phyloP scores from a whole-genome alignment of 2,329 filamentous ascomycete genomes.

The Phialophora tarda region DNA sequence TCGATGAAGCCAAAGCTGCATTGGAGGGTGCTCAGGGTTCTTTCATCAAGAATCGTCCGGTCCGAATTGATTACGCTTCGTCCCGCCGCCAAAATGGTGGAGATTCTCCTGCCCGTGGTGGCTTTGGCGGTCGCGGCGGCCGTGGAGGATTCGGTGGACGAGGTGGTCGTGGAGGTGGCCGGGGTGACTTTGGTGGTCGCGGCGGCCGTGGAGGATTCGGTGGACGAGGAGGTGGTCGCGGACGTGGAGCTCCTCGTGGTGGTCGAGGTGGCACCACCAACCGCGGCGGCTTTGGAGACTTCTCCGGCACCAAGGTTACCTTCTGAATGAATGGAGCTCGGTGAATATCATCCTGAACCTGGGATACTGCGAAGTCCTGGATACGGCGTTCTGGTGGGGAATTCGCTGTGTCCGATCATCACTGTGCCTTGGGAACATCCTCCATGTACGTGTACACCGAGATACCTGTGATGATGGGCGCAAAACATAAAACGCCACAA shows the following conservation, averaged over 20 bases:
- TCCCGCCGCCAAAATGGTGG: constrained; percentile 65
- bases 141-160: constrained; percentile 59
- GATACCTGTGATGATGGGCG: not conserved
- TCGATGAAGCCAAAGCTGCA: constrained; percentile 81
- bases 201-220: constrained; percentile 60
- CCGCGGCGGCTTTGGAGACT: constrained; percentile 66
- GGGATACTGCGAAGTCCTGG: constrained; percentile 1
- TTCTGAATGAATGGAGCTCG: constrained; percentile 53
- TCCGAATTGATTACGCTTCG: constrained; percentile 82
- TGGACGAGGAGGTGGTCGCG: constrained; percentile 50
- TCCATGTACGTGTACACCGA: not conserved
- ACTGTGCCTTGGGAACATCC: not conserved
- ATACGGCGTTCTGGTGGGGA: constrained; percentile 11
- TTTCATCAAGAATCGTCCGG: constrained; percentile 72
- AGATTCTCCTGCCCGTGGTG: constrained; percentile 46
- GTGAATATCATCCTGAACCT: constrained; percentile 15
- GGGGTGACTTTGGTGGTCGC: constrained; percentile 50
- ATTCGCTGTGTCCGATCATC: constrained; percentile 1
- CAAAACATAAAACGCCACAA: constrained; percentile 23
- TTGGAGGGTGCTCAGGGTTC: constrained; percentile 73
- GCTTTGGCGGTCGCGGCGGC: constrained; percentile 58
- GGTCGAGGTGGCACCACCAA: constrained; percentile 55
- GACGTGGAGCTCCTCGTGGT: constrained; percentile 53
- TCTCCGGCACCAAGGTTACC: constrained; percentile 79
- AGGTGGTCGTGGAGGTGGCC: constrained; percentile 52